Evolutionary conservation across 1,139 yeast genomes (phyloP).

Genomic region (Insectozyma bohioensis): DNA sequence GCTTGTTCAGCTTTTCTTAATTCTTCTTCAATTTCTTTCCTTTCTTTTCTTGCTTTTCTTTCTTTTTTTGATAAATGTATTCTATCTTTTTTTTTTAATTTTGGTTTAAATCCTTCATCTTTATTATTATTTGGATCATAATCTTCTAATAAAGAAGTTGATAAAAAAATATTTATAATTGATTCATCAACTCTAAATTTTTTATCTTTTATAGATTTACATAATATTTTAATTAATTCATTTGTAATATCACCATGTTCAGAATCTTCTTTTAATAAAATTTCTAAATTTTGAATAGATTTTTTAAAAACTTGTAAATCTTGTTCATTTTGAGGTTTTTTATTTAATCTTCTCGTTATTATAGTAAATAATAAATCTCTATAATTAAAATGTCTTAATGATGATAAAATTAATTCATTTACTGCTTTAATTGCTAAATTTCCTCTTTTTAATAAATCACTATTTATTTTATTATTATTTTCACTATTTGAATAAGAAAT

Average conservation of each 20-base stretch:
- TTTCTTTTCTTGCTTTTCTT: slow-evolving; percentile 81
- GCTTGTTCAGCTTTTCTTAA: slow-evolving; percentile 84
- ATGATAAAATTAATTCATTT: slow-evolving; percentile 64
- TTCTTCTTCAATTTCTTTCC: slow-evolving; percentile 85
- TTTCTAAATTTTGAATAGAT: slow-evolving; percentile 66
- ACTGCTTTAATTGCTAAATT: slow-evolving; percentile 70
- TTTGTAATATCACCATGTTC: slow-evolving; percentile 77
- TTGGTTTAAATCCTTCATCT: slow-evolving; percentile 36
- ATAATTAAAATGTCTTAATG: slow-evolving; percentile 78
- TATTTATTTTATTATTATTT: slow-evolving; percentile 36
- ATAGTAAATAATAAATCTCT: slow-evolving; percentile 70
- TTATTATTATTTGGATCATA: slow-evolving; percentile 66
- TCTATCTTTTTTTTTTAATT: slow-evolving; percentile 78
- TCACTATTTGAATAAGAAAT: slow-evolving; percentile 41
- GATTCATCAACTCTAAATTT: slow-evolving; percentile 82
- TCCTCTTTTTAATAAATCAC: slow-evolving; percentile 49
- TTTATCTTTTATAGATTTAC: slow-evolving; percentile 72
- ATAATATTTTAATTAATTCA: slow-evolving; percentile 66
- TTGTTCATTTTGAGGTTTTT: slow-evolving; percentile 43
- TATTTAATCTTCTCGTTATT: slow-evolving; percentile 64
- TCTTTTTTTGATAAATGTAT: slow-evolving; percentile 87
- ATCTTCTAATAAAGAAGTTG: slow-evolving; percentile 74
- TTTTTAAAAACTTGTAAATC: slow-evolving; percentile 54
- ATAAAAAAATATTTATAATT: slow-evolving; percentile 70
- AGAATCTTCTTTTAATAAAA: slow-evolving; percentile 65